These are phyloP conservation scores for Rhizoctonia solani DNA, from an alignment of 1,284 basidiomycete species.

Conservation along the genomic window DNA sequence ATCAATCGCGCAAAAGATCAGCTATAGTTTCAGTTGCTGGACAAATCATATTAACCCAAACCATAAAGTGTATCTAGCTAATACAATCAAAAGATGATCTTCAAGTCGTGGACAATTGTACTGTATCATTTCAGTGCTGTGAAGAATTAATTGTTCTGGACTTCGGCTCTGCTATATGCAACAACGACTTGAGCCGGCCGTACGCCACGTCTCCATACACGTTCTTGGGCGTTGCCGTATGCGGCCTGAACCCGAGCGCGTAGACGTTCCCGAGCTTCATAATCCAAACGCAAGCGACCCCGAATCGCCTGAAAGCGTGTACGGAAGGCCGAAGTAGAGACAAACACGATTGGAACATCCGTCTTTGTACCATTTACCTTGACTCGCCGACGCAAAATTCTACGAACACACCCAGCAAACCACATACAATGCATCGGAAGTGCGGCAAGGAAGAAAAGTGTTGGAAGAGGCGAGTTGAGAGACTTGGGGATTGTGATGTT, in stretches of 20 bases:
- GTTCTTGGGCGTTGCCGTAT: constrained; percentile 18
- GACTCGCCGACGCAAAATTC: constrained; percentile 52
- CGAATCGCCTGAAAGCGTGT: constrained; percentile 16
- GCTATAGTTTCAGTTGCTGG: no score
- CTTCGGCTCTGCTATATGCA: neutral
- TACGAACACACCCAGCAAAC: constrained; percentile 58
- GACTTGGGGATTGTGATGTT: constrained; percentile 8
- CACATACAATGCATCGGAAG: constrained; percentile 58
- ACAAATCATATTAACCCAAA: no score
- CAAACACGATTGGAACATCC: neutral
- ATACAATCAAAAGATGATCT: no score
- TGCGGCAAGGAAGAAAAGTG: constrained; percentile 50
- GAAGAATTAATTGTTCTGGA: no score
- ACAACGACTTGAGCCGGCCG: neutral
- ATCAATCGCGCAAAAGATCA: no score
- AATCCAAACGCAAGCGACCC: neutral
- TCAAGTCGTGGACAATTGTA: no score
- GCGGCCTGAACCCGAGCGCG: constrained; percentile 10
- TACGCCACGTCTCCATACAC: neutral
- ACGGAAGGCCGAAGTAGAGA: constrained; percentile 7
- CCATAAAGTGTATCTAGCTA: no score
- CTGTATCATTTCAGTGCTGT: no score
- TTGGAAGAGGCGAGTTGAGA: constrained; percentile 49
- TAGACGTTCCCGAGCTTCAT: constrained; percentile 9
- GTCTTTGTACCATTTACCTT: neutral